Percentiles rank a stretch among this genome's conserved stretches.
phyloP scores from a whole-genome alignment of 2,329 filamentous ascomycete species.

The Pseudogymnoascus sp. region DNA sequence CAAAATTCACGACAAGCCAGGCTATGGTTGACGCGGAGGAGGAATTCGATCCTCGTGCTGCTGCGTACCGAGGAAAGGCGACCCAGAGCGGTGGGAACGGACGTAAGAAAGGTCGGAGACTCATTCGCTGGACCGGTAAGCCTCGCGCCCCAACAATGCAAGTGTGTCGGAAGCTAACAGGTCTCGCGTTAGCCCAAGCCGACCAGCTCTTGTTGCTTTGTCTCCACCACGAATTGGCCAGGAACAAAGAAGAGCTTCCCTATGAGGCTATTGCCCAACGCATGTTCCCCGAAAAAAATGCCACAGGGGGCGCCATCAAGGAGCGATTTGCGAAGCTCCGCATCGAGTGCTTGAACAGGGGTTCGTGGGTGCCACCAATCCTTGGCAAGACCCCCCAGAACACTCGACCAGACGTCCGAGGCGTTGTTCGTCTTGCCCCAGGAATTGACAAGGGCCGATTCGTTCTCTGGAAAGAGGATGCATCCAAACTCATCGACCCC shows the following conservation, averaged over 20 bases:
- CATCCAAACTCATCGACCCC: slow-evolving; percentile 5
- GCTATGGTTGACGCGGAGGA: slow-evolving; percentile 17
- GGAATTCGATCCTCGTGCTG: slow-evolving; percentile 12
- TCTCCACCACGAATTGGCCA: slow-evolving; percentile 15
- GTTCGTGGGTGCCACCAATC: slow-evolving; percentile 36
- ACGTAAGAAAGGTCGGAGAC: slow-evolving; percentile 10
- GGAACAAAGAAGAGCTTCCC: slow-evolving; percentile 30
- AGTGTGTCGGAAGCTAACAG: neutral
- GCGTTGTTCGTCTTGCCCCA: slow-evolving; percentile 6
- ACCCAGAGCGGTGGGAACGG: slow-evolving; percentile 11
- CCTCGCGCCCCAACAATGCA: neutral
- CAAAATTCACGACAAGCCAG: slow-evolving; percentile 10
- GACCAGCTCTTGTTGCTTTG: slow-evolving; percentile 11
- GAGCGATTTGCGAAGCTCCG: slow-evolving; percentile 35
- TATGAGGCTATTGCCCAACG: slow-evolving; percentile 37
- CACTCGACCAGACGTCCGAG: slow-evolving; percentile 21
- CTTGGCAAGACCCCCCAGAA: slow-evolving; percentile 23
- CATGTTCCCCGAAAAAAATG: slow-evolving; percentile 32
- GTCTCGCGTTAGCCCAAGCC: neutral
- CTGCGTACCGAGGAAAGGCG: neutral
- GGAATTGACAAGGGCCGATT: slow-evolving; percentile 7
- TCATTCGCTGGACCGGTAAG: slow-evolving; percentile 13
- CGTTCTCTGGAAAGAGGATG: slow-evolving; percentile 8
- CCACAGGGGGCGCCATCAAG: slow-evolving; percentile 32
- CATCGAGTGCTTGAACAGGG: slow-evolving; percentile 30